Evolutionary conservation across 2,329 filamentous ascomycete species (phyloP).

Genomic region (Diaporthe australafricana): DNA sequence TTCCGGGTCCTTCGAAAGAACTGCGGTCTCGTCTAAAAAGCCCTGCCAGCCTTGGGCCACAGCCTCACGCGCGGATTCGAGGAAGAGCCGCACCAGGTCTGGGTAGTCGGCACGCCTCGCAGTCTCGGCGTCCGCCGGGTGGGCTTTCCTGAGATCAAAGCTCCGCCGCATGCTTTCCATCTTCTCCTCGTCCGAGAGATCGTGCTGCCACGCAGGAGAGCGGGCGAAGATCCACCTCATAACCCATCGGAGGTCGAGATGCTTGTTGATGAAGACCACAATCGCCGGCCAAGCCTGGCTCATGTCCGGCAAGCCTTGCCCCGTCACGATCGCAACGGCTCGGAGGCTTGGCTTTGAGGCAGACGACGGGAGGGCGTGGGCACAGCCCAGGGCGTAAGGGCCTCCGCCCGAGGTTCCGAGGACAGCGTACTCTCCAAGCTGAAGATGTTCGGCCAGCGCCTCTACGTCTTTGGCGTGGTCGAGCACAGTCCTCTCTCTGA

Average conservation of each 20-base stretch:
- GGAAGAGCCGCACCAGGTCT: constrained; percentile 23
- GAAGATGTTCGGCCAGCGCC: constrained; percentile 44
- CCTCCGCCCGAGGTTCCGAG: constrained; percentile 51
- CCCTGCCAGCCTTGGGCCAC: constrained; percentile 22
- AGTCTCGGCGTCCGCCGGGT: constrained; percentile 11
- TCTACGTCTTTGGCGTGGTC: constrained; percentile 51
- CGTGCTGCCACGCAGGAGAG: constrained; percentile 5
- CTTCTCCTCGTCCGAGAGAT: constrained; percentile 18
- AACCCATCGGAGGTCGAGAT: constrained; percentile 19
- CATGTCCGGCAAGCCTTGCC: constrained; percentile 21
- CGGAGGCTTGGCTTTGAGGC: constrained; percentile 12
- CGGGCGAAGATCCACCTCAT: constrained; percentile 27
- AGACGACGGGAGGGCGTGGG: constrained; percentile 43
- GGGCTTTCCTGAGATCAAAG: constrained; percentile 10
- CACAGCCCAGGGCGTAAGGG: constrained; percentile 51
- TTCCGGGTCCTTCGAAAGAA: constrained; percentile 16
- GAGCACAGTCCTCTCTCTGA: constrained; percentile 42
- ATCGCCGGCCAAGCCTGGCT: constrained; percentile 7
- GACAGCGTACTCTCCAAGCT: constrained; percentile 46
- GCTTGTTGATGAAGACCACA: constrained; percentile 17
- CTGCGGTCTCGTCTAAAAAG: constrained; percentile 7
- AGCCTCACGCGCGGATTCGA: constrained; percentile 11
- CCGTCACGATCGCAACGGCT: constrained; percentile 24
- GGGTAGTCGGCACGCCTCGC: constrained; percentile 18
- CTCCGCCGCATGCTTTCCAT: constrained; percentile 12